Percentiles rank a stretch among this genome's conserved stretches.
Conservation (phyloP, 2,329 filamentous ascomycete species). For the Fusarium poae region DNA sequence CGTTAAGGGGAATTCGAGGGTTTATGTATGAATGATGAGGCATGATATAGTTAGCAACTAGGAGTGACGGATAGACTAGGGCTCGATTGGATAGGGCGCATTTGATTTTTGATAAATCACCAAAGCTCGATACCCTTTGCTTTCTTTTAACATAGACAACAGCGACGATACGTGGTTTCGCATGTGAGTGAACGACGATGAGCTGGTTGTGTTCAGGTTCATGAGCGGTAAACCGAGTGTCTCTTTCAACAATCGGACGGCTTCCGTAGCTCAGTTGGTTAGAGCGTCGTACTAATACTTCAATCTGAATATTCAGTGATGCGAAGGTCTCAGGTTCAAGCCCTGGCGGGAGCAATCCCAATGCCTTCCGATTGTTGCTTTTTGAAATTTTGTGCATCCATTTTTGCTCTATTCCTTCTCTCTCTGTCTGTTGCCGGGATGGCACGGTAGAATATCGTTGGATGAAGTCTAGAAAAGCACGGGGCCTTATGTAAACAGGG, state of each 20-base stretch:
- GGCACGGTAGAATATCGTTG: not conserved
- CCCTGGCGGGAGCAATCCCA: slow-evolving; percentile 51
- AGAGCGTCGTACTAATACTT: slow-evolving; percentile 53
- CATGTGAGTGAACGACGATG: not conserved
- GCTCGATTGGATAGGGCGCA: slow-evolving; percentile 3
- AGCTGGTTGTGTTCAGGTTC: not conserved
- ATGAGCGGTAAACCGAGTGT: rapidly evolving
- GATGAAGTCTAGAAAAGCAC: slow-evolving; percentile 25
- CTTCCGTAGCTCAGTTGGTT: slow-evolving; percentile 54
- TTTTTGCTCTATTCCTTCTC: not conserved
- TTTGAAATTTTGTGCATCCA: slow-evolving; percentile 5
- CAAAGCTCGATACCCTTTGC: not conserved
- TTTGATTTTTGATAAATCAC: not conserved
- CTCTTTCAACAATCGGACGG: slow-evolving; percentile 32
- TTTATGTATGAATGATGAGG: slow-evolving; percentile 51
- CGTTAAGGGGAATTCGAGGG: slow-evolving; percentile 59
- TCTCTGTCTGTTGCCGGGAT: not conserved
- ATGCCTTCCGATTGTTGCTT: slow-evolving; percentile 37
- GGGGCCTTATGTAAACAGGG: slow-evolving; percentile 26
- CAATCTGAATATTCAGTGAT: slow-evolving; percentile 44
- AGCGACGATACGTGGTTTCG: not conserved
- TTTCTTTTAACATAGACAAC: not conserved
- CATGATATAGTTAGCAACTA: slow-evolving; percentile 6
- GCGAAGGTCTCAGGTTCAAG: slow-evolving; percentile 53
- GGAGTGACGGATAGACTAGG: slow-evolving; percentile 1